Evolutionary conservation across 345 rosid species (phyloP).

Genomic region (Boechera retrofracta): DNA sequence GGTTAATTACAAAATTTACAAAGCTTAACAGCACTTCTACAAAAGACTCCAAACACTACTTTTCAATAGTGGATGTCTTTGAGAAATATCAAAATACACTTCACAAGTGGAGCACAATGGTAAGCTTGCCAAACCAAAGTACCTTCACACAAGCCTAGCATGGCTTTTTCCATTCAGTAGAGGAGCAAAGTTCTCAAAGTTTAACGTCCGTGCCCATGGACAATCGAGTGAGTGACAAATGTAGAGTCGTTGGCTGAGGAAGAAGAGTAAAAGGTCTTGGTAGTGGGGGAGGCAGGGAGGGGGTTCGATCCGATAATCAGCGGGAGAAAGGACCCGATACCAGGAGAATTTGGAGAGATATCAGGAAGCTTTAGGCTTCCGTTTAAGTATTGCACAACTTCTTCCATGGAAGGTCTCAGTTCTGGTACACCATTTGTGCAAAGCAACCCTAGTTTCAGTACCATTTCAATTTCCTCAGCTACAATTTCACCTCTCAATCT

Average conservation of each 20-base stretch:
- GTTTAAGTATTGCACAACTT: conserved; percentile 25
- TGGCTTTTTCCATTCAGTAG: not conserved
- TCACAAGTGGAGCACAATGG: conserved; percentile 24
- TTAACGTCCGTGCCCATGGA: conserved; percentile 41
- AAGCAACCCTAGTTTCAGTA: conserved; percentile 51
- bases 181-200: not conserved
- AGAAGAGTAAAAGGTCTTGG: conserved; percentile 32
- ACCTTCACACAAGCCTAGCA: conserved; percentile 19
- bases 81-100: conserved; percentile 2
- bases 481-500: conserved; percentile 45
- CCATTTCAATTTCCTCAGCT: conserved; percentile 52
- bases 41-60: conserved; percentile 21
- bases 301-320: conserved; percentile 10
- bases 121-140: conserved; percentile 9
- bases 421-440: conserved; percentile 43
- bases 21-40: conserved; percentile 10
- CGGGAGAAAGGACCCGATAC: conserved; percentile 24
- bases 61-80: conserved; percentile 13
- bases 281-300: not conserved
- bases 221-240: conserved; percentile 39
- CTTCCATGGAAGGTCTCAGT: conserved; percentile 49
- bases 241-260: conserved; percentile 26
- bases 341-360: conserved; percentile 36
- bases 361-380: conserved; percentile 36
- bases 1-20: conserved; percentile 5